Evolutionary conservation across 805 yeast species (phyloP).

Genomic region (Ogataea degrootiae): DNA sequence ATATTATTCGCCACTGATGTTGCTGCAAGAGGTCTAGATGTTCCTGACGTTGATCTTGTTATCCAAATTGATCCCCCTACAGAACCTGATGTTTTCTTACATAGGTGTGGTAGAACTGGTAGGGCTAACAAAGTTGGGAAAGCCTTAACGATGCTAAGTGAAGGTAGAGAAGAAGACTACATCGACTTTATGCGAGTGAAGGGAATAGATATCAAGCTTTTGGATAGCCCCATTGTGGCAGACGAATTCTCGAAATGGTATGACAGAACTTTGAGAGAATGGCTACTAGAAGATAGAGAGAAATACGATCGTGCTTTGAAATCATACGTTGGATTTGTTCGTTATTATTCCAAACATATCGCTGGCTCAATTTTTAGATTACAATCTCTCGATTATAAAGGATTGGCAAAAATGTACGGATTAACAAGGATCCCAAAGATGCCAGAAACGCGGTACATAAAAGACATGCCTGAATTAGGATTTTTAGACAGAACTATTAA

Average conservation of each 20-base stretch:
- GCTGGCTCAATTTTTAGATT: constrained; percentile 85
- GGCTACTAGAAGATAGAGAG: constrained; percentile 69
- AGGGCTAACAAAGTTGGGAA: constrained; percentile 82
- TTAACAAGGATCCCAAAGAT: constrained; percentile 81
- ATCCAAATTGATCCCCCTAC: constrained; percentile 94
- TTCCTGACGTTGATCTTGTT: constrained; percentile 91
- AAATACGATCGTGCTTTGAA: constrained; percentile 77
- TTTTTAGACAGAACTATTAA: constrained; percentile 62
- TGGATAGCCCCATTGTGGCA: constrained; percentile 21
- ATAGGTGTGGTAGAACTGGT: constrained; percentile 94
- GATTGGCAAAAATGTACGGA: constrained; percentile 73
- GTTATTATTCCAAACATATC: constrained; percentile 81
- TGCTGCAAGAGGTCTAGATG: constrained; percentile 96
- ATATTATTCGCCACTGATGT: constrained; percentile 91
- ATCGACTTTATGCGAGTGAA: constrained; percentile 76
- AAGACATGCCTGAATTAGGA: constrained; percentile 61
- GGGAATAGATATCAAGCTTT: constrained; percentile 47
- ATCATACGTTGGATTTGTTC: constrained; percentile 77
- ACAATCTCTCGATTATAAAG: constrained; percentile 63
- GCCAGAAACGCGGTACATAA: constrained; percentile 75
- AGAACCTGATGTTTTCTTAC: constrained; percentile 86
- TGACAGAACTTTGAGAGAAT: constrained; percentile 35
- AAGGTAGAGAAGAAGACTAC: constrained; percentile 77
- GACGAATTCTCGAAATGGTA: constrained; percentile 23
- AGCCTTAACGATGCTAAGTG: constrained; percentile 68